Evolutionary conservation across 257 asterid species (phyloP), one percentile per base, ranked within the genome.

Genomic region (Rauvolfia tetraphylla): DNA sequence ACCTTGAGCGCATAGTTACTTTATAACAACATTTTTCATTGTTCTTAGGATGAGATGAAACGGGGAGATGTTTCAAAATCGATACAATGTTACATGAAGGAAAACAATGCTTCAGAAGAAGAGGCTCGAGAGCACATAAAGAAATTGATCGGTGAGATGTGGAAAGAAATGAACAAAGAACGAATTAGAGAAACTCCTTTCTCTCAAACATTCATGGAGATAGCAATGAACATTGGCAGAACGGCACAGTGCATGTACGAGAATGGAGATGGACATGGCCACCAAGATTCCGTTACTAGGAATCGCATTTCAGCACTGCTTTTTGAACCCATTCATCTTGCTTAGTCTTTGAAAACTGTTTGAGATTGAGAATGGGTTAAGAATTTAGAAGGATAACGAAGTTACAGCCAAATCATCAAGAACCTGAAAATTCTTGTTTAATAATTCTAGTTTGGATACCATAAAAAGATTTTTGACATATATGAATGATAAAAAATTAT

Each of bases 211-310:
- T 91, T 83, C 56, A 54, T 79, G 0, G 67, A 7, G 48, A 29
- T 41, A 15, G 88, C 86, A 2, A 82, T 66, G 68, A 81, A 84
- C 73, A 73, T 87, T 70, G 87, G 84, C 2, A 86, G 95, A 78
- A 81, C 84, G 86, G 88, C 91, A 10, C 87, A 83, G 13, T 83
- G 79, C 44, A 78, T 90, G 76, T 89, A 90, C 63, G 84, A 87
- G 39, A 41, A 84, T 53, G 96, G 91, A 72, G 96, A 89, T 80
- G 94, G 92, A 0, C 84, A 80, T 61, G 94, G 95, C 1, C 34
- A 27, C 51, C 84, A 83, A 27, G 73, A 76, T 74, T 68, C 76
- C 10, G 25, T 67, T 5, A 83, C 71, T 5, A 81, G 58, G 44
- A 61, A 79, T 1, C 83, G 69, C 5, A 82, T 88, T 29, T 38